Conservation (phyloP, 2,329 filamentous ascomycete species). For the Colletotrichum sp. region DNA sequence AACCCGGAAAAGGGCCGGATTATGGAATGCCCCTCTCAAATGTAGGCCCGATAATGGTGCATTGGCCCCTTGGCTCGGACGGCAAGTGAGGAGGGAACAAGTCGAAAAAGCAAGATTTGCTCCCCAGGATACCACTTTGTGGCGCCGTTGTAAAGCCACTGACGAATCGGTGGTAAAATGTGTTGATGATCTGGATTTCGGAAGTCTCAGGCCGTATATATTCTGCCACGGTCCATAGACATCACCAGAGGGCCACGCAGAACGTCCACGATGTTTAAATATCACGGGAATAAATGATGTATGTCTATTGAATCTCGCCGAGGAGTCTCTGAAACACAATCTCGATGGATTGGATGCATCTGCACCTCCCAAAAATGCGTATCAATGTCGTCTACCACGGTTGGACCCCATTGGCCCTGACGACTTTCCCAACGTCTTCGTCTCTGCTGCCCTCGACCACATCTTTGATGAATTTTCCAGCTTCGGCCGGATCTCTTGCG, state of each 20-base stretch:
- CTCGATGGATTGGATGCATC: no score
- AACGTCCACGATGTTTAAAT: no score
- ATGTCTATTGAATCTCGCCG: no score
- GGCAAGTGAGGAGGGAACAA: not conserved
- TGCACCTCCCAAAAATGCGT: no score
- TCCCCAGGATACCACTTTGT: rapidly evolving
- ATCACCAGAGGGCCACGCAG: not conserved
- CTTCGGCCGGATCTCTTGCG: not conserved
- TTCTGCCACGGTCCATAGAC: rapidly evolving
- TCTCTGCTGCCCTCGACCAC: not conserved
- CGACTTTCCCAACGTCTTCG: not conserved
- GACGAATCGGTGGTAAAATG: not conserved
- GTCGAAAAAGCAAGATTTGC: not conserved
- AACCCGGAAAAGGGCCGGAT: not conserved
- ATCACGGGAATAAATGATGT: no score
- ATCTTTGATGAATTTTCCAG: not conserved
- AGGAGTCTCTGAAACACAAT: no score
- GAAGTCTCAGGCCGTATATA: not conserved
- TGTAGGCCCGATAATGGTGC: not conserved
- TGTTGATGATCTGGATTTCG: not conserved
- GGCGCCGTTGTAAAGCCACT: not conserved
- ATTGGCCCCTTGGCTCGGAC: not conserved
- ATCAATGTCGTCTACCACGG: not conserved
- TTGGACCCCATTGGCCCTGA: not conserved
- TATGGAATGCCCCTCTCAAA: not conserved